These are phyloP conservation scores for Telopea speciosissima DNA, from an alignment of 177 flowering plant species.

Conservation along the genomic window DNA sequence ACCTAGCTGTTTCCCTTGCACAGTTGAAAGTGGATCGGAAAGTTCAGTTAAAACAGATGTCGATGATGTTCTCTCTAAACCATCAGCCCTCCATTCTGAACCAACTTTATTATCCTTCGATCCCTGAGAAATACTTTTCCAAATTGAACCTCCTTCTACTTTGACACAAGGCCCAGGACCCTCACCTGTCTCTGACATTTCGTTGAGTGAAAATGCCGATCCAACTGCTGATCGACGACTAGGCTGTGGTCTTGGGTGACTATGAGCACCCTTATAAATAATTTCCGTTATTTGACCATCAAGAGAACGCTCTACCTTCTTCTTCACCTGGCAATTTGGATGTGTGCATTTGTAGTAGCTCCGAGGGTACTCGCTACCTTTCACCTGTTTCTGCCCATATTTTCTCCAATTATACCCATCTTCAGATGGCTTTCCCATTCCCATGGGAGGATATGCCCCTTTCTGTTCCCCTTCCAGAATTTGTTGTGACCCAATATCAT, in stretches of 20 bases:
- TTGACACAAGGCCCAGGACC: slow-evolving; percentile 28
- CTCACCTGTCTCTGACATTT: slow-evolving; percentile 37
- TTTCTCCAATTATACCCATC: slow-evolving; percentile 89
- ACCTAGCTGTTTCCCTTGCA: slow-evolving; percentile 34
- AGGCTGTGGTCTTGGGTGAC: slow-evolving; percentile 69
- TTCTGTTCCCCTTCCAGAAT: slow-evolving; percentile 37
- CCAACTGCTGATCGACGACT: slow-evolving; percentile 42
- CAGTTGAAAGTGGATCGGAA: slow-evolving; percentile 43
- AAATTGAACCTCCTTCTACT: slow-evolving; percentile 41
- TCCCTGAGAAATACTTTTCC: slow-evolving; percentile 38
- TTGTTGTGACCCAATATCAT: slow-evolving; percentile 22
- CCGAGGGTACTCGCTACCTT: slow-evolving; percentile 81
- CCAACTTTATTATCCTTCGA: slow-evolving; percentile 29
- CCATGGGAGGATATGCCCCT: slow-evolving; percentile 29
- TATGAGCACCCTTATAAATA: slow-evolving; percentile 68
- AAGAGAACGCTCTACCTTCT: slow-evolving; percentile 69
- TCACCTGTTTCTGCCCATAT: slow-evolving; percentile 88
- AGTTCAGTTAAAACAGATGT: slow-evolving; percentile 50
- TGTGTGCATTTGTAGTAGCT: slow-evolving; percentile 86
- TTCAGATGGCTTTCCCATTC: slow-evolving; percentile 43
- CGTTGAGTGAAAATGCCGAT: slow-evolving; percentile 30
- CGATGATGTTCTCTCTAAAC: slow-evolving; percentile 52
- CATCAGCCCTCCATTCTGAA: slow-evolving; percentile 44
- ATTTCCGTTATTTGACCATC: slow-evolving; percentile 82
- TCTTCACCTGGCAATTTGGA: slow-evolving; percentile 67